These are phyloP conservation scores for Mortierella sp. DNA, from an alignment of 371 early-diverging fungal species.

Conservation along the genomic window DNA sequence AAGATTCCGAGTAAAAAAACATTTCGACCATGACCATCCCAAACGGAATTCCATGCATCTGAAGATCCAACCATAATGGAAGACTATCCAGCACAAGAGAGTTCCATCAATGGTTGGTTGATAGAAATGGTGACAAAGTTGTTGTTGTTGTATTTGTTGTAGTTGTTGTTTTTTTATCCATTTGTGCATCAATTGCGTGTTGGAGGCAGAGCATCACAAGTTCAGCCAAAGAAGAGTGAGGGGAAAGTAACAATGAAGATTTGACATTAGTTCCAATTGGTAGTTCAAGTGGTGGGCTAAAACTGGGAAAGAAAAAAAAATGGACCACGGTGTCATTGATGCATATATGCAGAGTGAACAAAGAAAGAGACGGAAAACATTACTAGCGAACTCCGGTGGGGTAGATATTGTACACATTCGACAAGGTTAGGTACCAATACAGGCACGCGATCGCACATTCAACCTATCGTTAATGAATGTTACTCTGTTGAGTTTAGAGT, in stretches of 20 bases:
- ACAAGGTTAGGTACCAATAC: slow-evolving; percentile 27
- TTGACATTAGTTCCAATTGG: background rate
- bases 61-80: slow-evolving; percentile 38
- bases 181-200: too few species aligned
- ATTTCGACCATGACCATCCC: slow-evolving; percentile 23
- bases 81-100: too few species aligned
- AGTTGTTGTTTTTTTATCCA: too few species aligned
- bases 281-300: too few species aligned
- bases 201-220: too few species aligned
- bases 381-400: slow-evolving; percentile 36
- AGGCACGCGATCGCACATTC: slow-evolving; percentile 19
- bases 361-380: background rate
- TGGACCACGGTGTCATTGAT: too few species aligned
- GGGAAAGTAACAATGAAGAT: background rate
- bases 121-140: too few species aligned
- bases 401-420: slow-evolving; percentile 27
- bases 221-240: background rate
- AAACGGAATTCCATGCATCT: slow-evolving; percentile 45
- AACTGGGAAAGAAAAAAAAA: too few species aligned
- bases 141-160: too few species aligned
- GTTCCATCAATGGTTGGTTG: too few species aligned
- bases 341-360: too few species aligned
- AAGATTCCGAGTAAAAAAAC: slow-evolving; percentile 26
- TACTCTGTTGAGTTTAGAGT: too few species aligned
- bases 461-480: slow-evolving; percentile 4